These are phyloP conservation scores for Talinum fruticosum DNA, from an alignment of 148 eudicot species.

Conservation along the genomic window DNA sequence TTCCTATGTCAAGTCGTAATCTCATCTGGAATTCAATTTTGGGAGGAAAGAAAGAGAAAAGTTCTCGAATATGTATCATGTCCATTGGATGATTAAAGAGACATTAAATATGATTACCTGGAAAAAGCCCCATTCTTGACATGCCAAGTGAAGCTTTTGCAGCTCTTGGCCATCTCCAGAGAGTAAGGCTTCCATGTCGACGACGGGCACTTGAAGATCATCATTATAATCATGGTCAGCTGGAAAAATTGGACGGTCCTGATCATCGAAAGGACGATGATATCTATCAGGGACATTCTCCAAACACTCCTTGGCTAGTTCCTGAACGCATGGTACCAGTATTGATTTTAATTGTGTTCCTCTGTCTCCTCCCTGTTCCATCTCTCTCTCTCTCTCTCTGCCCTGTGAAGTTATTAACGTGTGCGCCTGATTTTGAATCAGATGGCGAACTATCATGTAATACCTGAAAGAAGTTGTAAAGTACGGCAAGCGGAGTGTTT, in stretches of 20 bases:
- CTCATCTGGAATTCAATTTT: too few relatives aligned
- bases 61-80: too few relatives aligned
- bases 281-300: background rate
- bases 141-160: constrained; percentile 24
- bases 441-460: too few relatives aligned
- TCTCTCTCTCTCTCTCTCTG: too few relatives aligned
- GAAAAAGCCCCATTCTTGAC: constrained; percentile 39
- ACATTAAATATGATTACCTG: constrained; percentile 25
- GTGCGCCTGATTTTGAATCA: too few relatives aligned
- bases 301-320: background rate
- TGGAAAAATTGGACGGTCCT: background rate
- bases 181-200: constrained; percentile 27
- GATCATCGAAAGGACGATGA: background rate
- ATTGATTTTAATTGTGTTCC: background rate
- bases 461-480: too few relatives aligned
- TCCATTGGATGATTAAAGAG: too few relatives aligned
- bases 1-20: too few relatives aligned
- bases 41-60: too few relatives aligned
- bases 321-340: background rate
- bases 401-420: too few relatives aligned
- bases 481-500: too few relatives aligned
- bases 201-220: constrained; percentile 21
- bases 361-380: too few relatives aligned
- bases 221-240: background rate
- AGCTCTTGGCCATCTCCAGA: constrained; percentile 25